Conservation (phyloP, 2,329 filamentous ascomycete species). For the Arthrocladium fulminans region DNA sequence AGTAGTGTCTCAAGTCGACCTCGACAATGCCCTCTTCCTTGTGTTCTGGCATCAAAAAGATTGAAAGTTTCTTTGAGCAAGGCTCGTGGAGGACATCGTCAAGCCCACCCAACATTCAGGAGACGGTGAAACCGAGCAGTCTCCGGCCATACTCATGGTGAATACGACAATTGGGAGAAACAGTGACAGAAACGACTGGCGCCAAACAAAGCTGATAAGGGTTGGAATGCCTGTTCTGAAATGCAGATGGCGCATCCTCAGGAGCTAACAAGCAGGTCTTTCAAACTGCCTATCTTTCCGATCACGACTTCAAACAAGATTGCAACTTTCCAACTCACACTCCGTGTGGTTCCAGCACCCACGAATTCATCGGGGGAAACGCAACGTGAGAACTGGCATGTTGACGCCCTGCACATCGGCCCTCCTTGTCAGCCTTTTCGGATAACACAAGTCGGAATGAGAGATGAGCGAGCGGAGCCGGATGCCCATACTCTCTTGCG, state of each 20-base stretch:
- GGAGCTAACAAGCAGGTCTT: slow-evolving; percentile 55
- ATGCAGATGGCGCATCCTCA: slow-evolving; percentile 58
- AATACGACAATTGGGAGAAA: slow-evolving; percentile 4
- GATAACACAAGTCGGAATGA: slow-evolving; percentile 52
- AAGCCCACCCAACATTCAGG: background rate
- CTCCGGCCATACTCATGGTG: no score
- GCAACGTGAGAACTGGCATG: slow-evolving; percentile 29
- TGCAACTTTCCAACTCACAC: slow-evolving; percentile 52
- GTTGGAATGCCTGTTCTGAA: background rate
- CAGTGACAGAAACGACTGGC: slow-evolving; percentile 40
- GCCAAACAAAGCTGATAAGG: background rate
- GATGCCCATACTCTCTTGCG: slow-evolving; percentile 42
- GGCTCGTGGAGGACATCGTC: background rate
- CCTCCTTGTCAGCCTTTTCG: slow-evolving; percentile 68
- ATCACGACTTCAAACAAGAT: slow-evolving; percentile 51
- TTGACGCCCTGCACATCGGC: slow-evolving; percentile 65
- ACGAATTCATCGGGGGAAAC: slow-evolving; percentile 41
- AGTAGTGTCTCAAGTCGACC: no score
- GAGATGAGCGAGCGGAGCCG: slow-evolving; percentile 60
- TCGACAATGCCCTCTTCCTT: no score
- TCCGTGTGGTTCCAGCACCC: slow-evolving; percentile 35
- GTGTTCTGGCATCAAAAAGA: no score
- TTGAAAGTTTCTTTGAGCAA: no score
- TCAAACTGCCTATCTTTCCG: slow-evolving; percentile 54
- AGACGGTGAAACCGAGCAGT: background rate